Conservation (phyloP, 108 stramenopile species). For the Nitzschia palea region DNA sequence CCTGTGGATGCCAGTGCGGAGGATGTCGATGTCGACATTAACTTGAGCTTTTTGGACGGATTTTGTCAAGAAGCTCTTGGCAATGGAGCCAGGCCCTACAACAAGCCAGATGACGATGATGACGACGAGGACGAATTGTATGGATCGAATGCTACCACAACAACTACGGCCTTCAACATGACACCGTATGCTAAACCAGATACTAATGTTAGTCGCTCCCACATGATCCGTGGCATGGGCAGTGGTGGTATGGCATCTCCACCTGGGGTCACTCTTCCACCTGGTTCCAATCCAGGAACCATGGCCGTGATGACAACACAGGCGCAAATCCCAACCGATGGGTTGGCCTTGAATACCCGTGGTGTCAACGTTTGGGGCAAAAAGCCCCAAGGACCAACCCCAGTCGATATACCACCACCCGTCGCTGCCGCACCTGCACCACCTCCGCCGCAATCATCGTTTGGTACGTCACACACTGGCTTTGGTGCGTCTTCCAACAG, state of each 20-base stretch:
- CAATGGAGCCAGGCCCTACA: slow-evolving; percentile 87
- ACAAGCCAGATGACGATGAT: slow-evolving; percentile 83
- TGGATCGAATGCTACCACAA: slow-evolving; percentile 27
- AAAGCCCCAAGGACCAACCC: slow-evolving; percentile 44
- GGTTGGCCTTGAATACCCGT: slow-evolving; percentile 60
- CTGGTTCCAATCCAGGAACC: slow-evolving; percentile 37
- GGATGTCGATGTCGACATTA: slow-evolving; percentile 88
- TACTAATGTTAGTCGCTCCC: slow-evolving; percentile 30
- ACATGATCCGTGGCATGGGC: slow-evolving; percentile 53
- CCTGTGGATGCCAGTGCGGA: slow-evolving; percentile 96
- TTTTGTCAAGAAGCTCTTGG: slow-evolving; percentile 83
- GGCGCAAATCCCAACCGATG: slow-evolving; percentile 17
- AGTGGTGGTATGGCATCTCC: slow-evolving; percentile 41
- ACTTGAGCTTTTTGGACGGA: slow-evolving; percentile 87
- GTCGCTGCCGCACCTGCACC: slow-evolving; percentile 32
- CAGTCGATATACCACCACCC: slow-evolving; percentile 34
- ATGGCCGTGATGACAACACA: slow-evolving; percentile 15
- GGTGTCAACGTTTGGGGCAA: slow-evolving; percentile 90
- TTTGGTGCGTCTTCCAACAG: slow-evolving; percentile 2
- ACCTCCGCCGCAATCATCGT: slow-evolving; percentile 13
- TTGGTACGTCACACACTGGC: neutral
- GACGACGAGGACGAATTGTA: slow-evolving; percentile 76
- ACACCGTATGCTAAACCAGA: slow-evolving; percentile 93
- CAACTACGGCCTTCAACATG: slow-evolving; percentile 78
- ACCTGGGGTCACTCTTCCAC: slow-evolving; percentile 41